Percentiles rank a stretch among this genome's conserved stretches.
Evolutionary conservation across 257 asterid genomes (phyloP).

Genomic region (Solanum tarapatanum): DNA sequence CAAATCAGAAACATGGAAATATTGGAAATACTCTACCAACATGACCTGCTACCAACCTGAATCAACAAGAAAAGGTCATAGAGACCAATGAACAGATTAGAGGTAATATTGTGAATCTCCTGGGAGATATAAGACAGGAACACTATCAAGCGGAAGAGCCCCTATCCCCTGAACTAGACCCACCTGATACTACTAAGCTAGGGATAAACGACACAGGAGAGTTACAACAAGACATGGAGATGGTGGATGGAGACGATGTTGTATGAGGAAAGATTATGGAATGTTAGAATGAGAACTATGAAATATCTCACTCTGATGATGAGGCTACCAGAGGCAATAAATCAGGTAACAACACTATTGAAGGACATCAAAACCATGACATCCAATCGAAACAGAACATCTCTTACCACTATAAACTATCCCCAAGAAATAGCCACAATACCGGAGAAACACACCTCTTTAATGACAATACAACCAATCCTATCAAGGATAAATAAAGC

Average conservation of each 20-base stretch:
- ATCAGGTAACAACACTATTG: not conserved
- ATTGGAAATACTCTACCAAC: not conserved
- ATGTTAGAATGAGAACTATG: not conserved
- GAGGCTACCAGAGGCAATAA: not conserved
- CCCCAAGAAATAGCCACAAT: not conserved
- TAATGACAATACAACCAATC: not conserved
- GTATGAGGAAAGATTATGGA: not conserved
- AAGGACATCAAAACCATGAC: not conserved
- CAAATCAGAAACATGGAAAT: not conserved
- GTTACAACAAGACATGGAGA: not conserved
- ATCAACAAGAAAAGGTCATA: not conserved
- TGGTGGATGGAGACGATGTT: not conserved
- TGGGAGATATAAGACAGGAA: not conserved
- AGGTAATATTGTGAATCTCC: not conserved
- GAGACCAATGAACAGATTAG: not conserved
- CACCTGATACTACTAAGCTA: not conserved
- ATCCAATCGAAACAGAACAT: not conserved
- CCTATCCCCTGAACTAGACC: not conserved
- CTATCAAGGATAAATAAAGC: not conserved
- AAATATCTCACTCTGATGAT: not conserved
- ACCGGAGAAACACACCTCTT: not conserved
- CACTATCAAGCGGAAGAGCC: not conserved
- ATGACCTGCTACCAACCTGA: not conserved
- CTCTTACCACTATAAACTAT: not conserved
- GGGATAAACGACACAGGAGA: not conserved